These are phyloP conservation scores for Xylaria grammica DNA, from an alignment of 495 filamentous ascomycete species.

Conservation along the genomic window DNA sequence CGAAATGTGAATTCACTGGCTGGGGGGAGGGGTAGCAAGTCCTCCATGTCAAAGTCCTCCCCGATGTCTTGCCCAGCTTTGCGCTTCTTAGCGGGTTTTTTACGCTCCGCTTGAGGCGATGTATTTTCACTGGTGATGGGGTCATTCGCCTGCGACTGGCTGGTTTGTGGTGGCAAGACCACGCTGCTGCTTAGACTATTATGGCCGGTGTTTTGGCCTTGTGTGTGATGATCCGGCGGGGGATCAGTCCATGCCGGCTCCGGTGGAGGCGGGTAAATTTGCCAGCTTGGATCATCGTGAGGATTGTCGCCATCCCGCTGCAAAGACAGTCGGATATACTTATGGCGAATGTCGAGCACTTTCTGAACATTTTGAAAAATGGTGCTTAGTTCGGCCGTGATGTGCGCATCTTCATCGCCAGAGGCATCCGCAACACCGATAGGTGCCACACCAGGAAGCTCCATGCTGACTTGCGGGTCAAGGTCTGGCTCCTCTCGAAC, in stretches of 20 bases:
- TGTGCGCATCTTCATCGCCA: constrained; percentile 65
- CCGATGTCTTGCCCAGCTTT: constrained; percentile 93
- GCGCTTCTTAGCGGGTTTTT: constrained; percentile 58
- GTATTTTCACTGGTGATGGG: background rate
- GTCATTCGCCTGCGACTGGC: constrained; percentile 22
- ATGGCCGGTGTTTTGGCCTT: constrained; percentile 43
- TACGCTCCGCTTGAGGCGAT: constrained; percentile 29
- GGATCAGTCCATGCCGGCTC: constrained; percentile 87
- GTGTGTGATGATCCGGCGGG: constrained; percentile 47
- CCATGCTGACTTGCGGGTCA: constrained; percentile 24
- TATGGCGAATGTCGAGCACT: constrained; percentile 82
- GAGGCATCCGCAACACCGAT: constrained; percentile 41
- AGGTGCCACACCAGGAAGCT: constrained; percentile 28
- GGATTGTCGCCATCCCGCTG: constrained; percentile 84
- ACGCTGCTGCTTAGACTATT: constrained; percentile 63
- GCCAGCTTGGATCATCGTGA: constrained; percentile 81
- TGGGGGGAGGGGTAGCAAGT: constrained; percentile 73
- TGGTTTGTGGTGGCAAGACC: constrained; percentile 46
- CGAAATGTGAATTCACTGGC: constrained; percentile 72
- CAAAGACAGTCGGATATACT: constrained; percentile 85
- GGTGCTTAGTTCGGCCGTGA: constrained; percentile 78
- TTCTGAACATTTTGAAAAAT: constrained; percentile 90
- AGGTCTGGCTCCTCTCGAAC: constrained; percentile 29
- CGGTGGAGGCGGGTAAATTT: constrained; percentile 87
- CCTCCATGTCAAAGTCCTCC: constrained; percentile 83